A percentile compares a stretch with the other conserved stretches of the same genome.
Conservation (phyloP, 2,329 filamentous ascomycete genomes). For the Apiospora hydei region DNA sequence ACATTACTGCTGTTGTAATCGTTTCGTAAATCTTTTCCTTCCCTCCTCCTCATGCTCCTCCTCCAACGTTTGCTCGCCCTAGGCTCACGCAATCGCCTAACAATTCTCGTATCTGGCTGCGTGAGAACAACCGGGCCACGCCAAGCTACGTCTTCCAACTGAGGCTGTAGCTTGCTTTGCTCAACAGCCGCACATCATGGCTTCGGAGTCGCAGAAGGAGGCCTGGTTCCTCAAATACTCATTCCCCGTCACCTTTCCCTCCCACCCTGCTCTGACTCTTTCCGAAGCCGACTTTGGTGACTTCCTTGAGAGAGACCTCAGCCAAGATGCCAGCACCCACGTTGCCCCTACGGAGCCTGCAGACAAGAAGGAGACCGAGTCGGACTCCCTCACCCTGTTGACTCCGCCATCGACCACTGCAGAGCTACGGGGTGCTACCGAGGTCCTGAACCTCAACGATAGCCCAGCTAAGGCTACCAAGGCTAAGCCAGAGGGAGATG, state of each 20-base stretch:
- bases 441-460: not conserved
- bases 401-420: not conserved
- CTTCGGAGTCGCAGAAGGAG: not conserved
- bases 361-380: not conserved
- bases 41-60: not conserved
- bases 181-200: not conserved
- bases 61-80: not conserved
- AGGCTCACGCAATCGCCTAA: not conserved
- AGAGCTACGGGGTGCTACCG: not conserved
- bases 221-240: slow-evolving; percentile 19
- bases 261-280: slow-evolving; percentile 1
- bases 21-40: not conserved
- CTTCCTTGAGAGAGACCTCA: not conserved
- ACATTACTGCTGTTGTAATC: too few species aligned
- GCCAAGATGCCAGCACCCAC: not conserved
- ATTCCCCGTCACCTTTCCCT: slow-evolving; percentile 3
- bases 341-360: not conserved
- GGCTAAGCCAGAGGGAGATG: not conserved
- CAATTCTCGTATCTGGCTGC: not conserved
- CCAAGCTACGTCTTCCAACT: not conserved
- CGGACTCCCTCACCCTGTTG: not conserved
- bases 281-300: not conserved
- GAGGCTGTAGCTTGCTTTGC: not conserved
- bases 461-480: not conserved
- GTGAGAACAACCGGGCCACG: not conserved